Percentiles rank a stretch among this genome's conserved stretches.
Conservation (phyloP, 805 yeast species). For the Metschnikowia kofuensis region DNA sequence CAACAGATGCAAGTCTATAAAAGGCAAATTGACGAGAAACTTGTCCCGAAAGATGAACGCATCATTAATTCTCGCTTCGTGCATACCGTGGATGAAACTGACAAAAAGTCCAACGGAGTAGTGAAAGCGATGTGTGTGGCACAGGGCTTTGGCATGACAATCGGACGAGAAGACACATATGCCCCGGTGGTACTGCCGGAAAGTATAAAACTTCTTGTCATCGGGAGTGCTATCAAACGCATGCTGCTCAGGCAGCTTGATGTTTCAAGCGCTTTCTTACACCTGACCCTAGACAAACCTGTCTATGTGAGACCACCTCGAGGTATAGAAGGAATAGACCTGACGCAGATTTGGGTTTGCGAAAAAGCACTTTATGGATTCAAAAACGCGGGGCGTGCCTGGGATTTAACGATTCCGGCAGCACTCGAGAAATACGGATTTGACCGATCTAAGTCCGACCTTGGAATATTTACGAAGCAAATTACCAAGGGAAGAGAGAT, state of each 20-base stretch:
- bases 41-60: neutral
- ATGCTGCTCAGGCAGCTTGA: slow-evolving; percentile 1
- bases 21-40: neutral
- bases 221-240: neutral
- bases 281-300: slow-evolving; percentile 3
- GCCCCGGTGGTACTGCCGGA: slow-evolving; percentile 5
- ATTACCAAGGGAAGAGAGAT: neutral
- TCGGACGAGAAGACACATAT: slow-evolving; percentile 1
- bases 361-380: slow-evolving; percentile 1
- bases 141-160: neutral
- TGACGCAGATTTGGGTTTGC: neutral
- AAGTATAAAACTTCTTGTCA: neutral
- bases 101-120: slow-evolving; percentile 1
- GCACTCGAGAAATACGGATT: neutral
- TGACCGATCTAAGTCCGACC: neutral
- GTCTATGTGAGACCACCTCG: slow-evolving; percentile 2
- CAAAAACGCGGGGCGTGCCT: slow-evolving; percentile 1
- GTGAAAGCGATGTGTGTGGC: slow-evolving; percentile 3
- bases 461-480: neutral
- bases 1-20: slow-evolving; percentile 2
- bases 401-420: neutral
- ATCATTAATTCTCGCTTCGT: neutral
- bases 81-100: slow-evolving; percentile 1
- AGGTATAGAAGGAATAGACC: neutral
- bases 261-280: slow-evolving; percentile 1